Percentiles rank a stretch among this genome's conserved stretches.
Conservation (phyloP, 352 stramenopile species). For the Phytophthora quininea region DNA sequence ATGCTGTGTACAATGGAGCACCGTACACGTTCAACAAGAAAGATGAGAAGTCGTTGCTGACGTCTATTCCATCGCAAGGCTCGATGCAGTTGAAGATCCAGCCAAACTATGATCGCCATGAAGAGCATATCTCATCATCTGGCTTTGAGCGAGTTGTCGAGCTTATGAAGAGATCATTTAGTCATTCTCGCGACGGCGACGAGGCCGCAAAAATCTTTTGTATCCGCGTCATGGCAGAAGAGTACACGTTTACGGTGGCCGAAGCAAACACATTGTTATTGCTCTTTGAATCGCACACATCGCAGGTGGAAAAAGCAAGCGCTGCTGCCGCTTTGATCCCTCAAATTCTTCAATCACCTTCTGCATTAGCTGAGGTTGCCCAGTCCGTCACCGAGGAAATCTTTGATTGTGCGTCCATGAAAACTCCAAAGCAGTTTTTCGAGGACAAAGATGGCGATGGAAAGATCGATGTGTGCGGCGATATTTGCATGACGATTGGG, state of each 20-base stretch:
- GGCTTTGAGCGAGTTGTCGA: slow-evolving; percentile 48
- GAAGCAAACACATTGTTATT: slow-evolving; percentile 61
- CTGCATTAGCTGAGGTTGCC: slow-evolving; percentile 1
- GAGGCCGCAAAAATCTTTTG: slow-evolving; percentile 69
- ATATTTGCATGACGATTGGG: slow-evolving; percentile 81
- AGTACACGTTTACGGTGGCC: slow-evolving; percentile 62
- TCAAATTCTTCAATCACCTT: slow-evolving; percentile 49
- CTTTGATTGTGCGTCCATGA: slow-evolving; percentile 68
- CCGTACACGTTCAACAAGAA: slow-evolving; percentile 60
- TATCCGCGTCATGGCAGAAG: slow-evolving; percentile 65
- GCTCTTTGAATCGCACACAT: slow-evolving; percentile 69
- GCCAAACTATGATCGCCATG: slow-evolving; percentile 63
- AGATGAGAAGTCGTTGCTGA: slow-evolving; percentile 60
- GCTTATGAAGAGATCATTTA: slow-evolving; percentile 55
- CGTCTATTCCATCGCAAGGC: slow-evolving; percentile 43
- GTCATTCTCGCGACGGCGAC: slow-evolving; percentile 48
- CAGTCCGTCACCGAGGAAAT: slow-evolving; percentile 35
- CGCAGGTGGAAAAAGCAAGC: slow-evolving; percentile 72
- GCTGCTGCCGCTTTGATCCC: slow-evolving; percentile 68
- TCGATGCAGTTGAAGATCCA: slow-evolving; percentile 64
- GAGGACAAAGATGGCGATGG: slow-evolving; percentile 82
- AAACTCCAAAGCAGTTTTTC: slow-evolving; percentile 66
- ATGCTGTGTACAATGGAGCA: slow-evolving; percentile 50
- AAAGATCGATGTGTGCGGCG: slow-evolving; percentile 81
- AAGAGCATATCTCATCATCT: slow-evolving; percentile 48